Evolutionary conservation across 306 rosid genomes (phyloP), one percentile per base, ranked within the genome.

Genomic region (Quillaja saponaria): DNA sequence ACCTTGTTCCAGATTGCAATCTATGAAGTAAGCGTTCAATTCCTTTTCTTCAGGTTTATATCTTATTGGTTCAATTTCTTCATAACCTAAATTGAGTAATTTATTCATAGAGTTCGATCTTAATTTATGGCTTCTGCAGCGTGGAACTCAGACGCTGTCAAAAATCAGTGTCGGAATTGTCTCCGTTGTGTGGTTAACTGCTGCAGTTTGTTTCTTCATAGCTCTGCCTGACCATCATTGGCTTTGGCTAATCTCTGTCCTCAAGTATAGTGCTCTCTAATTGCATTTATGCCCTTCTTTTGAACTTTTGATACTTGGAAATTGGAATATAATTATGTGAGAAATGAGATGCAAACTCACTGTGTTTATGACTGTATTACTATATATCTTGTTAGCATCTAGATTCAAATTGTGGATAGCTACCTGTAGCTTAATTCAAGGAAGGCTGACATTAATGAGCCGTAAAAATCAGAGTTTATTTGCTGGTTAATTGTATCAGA

Each of bases 161-260:
- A 89, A 78, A 76, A 60, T 76, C 11, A 66, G 87, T 6, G 7
- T 54, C 37, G 85, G 72, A 45, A 78, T 89, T 56, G 75, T 89
- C 49, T n/a, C 66, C 39, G 84, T 56, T 9, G 88, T 83, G 21
- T 92, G 96, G 92, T 21, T 77, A 9, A 49, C 58, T 31, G 99
- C 96, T 9, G 85, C 81, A 60, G 61, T 81, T 45, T 89, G 94
- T 73, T 80, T 85, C 77, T 92, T 86, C 67, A n/a, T 76, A 25
- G 89, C 95, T 45, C 68, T 92, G 65, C 81, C 81, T 20, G 81
- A 31, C 37, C 86, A 92, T 80, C 80, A 78, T 14, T 92, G 96
- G 96, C 95, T 92, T 38, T 92, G 96, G 99, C 86, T 92, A 7
- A 75, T 92, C 58, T 71, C 83, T 28, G 58, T 88, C 52, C 84